These are phyloP conservation scores for Zizania palustris DNA, from an alignment of 202 grass and related monocot species.

Conservation along the genomic window DNA sequence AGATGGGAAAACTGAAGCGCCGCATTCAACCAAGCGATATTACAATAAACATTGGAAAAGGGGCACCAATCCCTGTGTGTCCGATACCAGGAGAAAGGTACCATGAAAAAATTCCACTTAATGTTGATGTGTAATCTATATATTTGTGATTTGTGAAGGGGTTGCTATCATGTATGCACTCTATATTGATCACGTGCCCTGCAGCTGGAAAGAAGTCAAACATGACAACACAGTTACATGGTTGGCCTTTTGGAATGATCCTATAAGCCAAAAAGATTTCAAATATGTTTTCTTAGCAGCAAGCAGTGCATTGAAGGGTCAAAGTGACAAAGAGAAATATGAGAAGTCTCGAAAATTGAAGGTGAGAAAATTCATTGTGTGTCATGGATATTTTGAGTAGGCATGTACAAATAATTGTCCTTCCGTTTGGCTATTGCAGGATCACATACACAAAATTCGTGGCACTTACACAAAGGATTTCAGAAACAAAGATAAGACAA, in stretches of 20 bases:
- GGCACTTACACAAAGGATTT: slow-evolving; percentile 92
- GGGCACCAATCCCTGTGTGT: slow-evolving; percentile 67
- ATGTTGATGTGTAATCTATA: slow-evolving; percentile 29
- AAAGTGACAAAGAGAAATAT: slow-evolving; percentile 97
- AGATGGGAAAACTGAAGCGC: slow-evolving; percentile 97
- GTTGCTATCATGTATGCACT: slow-evolving; percentile 17
- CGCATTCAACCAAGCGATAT: slow-evolving; percentile 90
- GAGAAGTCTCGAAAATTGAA: slow-evolving; percentile 94
- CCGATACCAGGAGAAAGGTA: slow-evolving; percentile 93
- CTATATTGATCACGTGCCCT: slow-evolving; percentile 41
- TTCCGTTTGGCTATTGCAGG: slow-evolving; percentile 52
- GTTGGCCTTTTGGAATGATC: slow-evolving; percentile 96
- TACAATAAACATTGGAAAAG: slow-evolving; percentile 89
- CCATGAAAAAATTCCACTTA: not conserved
- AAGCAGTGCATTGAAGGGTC: slow-evolving; percentile 85
- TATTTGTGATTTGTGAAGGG: slow-evolving; percentile 7
- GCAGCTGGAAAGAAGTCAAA: slow-evolving; percentile 92
- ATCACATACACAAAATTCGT: slow-evolving; percentile 79
- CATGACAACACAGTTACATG: slow-evolving; percentile 98
- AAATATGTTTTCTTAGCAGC: slow-evolving; percentile 98
- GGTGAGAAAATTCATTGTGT: slow-evolving; percentile 50
- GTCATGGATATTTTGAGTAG: slow-evolving; percentile 33
- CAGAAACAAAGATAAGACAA: slow-evolving; percentile 61
- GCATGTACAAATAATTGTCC: slow-evolving; percentile 39
- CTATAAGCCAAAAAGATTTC: slow-evolving; percentile 90